Percentiles rank a stretch among this genome's conserved stretches.
phyloP scores from a whole-genome alignment of 345 rosid genomes.

The Lumnitzera racemosa region DNA sequence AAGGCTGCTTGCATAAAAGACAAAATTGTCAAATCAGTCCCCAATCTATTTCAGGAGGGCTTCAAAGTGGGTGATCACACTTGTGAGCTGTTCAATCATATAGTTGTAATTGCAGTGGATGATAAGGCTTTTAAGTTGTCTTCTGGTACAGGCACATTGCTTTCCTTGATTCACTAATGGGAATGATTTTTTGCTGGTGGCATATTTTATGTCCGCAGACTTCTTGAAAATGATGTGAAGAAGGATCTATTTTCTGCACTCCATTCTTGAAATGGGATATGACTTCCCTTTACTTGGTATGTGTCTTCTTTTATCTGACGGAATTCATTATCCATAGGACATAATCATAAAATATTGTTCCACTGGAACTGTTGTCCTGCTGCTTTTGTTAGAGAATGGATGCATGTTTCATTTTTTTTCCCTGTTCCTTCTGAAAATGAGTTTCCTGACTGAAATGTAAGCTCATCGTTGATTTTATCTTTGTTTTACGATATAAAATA shows the following conservation, averaged over 20 bases:
- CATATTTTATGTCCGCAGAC: constrained; percentile 68
- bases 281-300: constrained; percentile 79
- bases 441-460: too few relatives aligned
- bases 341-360: too few relatives aligned
- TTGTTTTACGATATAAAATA: too few relatives aligned
- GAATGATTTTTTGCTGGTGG: constrained; percentile 60
- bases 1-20: constrained; percentile 48
- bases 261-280: constrained; percentile 84
- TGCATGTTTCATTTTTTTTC: too few relatives aligned
- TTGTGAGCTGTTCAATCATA: constrained; percentile 44
- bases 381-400: too few relatives aligned
- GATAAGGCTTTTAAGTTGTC: constrained; percentile 59
- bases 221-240: constrained; percentile 97
- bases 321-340: not conserved
- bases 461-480: too few relatives aligned
- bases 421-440: too few relatives aligned
- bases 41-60: constrained; percentile 77
- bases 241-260: constrained; percentile 62
- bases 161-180: constrained; percentile 58
- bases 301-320: not conserved
- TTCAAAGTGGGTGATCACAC: constrained; percentile 61
- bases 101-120: constrained; percentile 76
- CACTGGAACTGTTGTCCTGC: too few relatives aligned
- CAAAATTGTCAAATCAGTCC: constrained; percentile 48
- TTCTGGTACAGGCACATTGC: constrained; percentile 50